These are phyloP conservation scores for Cryptococcus sp. DNA, from an alignment of 1,284 basidiomycete species.

Conservation along the genomic window DNA sequence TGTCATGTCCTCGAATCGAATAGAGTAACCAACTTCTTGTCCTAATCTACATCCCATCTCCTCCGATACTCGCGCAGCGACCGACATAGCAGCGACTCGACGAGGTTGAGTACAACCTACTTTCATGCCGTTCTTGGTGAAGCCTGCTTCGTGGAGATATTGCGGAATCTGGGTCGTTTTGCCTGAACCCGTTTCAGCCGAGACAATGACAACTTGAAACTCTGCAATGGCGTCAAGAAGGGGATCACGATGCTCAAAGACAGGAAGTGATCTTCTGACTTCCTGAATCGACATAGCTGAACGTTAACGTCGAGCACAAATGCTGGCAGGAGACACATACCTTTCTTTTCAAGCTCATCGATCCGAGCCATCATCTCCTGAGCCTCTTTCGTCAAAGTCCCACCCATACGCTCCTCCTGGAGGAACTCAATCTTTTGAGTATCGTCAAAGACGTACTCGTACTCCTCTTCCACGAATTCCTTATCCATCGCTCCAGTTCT, in stretches of 20 bases:
- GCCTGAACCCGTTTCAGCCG: slow-evolving; percentile 91
- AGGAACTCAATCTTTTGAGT: slow-evolving; percentile 94
- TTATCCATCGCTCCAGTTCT: slow-evolving; percentile 86
- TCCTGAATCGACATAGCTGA: slow-evolving; percentile 84
- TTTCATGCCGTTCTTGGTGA: slow-evolving; percentile 79
- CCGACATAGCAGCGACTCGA: slow-evolving; percentile 98
- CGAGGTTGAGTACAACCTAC: slow-evolving; percentile 98
- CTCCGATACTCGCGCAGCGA: slow-evolving; percentile 96
- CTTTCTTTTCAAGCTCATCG: slow-evolving; percentile 83
- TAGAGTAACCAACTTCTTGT: slow-evolving; percentile 96
- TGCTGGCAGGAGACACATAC: slow-evolving; percentile 50
- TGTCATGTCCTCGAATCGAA: slow-evolving; percentile 98
- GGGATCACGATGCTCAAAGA: slow-evolving; percentile 78
- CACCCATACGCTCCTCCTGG: slow-evolving; percentile 72
- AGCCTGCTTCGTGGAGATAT: slow-evolving; percentile 96
- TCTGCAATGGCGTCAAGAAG: slow-evolving; percentile 83
- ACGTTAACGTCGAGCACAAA: slow-evolving; percentile 5
- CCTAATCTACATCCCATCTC: slow-evolving; percentile 97
- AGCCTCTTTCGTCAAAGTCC: slow-evolving; percentile 80
- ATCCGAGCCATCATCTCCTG: slow-evolving; percentile 81
- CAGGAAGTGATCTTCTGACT: slow-evolving; percentile 84
- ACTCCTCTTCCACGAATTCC: slow-evolving; percentile 67
- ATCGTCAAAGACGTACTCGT: slow-evolving; percentile 98
- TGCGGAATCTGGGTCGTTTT: slow-evolving; percentile 99
- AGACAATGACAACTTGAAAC: slow-evolving; percentile 87